Base-by-base conservation (phyloP, 306 rosid genomes). In the Cicer bijugum region DNA sequence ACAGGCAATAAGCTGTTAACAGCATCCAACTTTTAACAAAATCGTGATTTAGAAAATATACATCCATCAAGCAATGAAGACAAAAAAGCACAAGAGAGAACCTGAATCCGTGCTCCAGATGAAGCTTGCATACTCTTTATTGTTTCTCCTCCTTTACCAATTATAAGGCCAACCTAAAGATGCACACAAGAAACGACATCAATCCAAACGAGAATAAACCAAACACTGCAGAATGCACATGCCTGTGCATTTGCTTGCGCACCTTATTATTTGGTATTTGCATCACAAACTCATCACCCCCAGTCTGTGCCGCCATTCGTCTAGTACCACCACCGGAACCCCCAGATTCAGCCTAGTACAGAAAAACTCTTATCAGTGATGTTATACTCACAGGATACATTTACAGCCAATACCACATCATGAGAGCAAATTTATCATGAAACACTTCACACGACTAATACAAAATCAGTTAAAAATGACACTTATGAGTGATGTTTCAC, bases 61-160 rank as follows among this genome's bases (percentile, higher is more conserved):
- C 1, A 15, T 42, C 52, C 1, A 78, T 19, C 1, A 7, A 10
- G 12, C 56, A 56, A 73, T 8, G 28, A 74, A 15, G 12, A 37
- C 39, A 56, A 46, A 56, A 46, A 63, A 8, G 14, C 16, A 6
- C 51, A 20, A 61, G 42, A 38, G 60, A 12, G 79, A 53, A 94
- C 98, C 96, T 94, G 98, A 82, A 94, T 91, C 39, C 97, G 85
- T 52, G 99, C 99, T 76, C 92, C 96, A 75, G 96, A 80, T 6
- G 85, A 81, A 44, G 90, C 93, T 80, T 95, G 99, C 97, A 92
- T 95, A 69, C 61, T 92, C 83, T 92, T 95, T 55, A 95, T 95
- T 2, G 97, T 88, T 75, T 95, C 99, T 66, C 99, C 99, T 71
- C 99, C 96, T 82, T 95, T 95, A 53, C 97, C 99, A 72, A 95